These are phyloP conservation scores for Termitomyces eurrhizus DNA, from an alignment of 768 basidiomycete species.

Conservation along the genomic window DNA sequence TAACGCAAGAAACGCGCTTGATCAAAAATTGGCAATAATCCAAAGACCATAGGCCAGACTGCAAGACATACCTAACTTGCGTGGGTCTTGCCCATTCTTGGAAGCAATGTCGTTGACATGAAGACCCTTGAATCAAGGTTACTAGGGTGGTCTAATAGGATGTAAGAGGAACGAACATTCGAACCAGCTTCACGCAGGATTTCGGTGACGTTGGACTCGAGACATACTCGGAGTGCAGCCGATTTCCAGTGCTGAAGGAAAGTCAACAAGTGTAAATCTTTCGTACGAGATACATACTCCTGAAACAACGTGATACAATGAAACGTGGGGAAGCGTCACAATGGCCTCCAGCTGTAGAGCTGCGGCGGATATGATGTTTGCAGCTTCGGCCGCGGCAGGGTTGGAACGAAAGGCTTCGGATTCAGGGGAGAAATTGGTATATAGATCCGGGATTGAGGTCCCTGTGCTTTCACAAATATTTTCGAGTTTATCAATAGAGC, in stretches of 20 bases:
- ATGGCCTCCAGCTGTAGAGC: constrained; percentile 27
- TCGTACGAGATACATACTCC: constrained; percentile 19
- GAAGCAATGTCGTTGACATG: background rate
- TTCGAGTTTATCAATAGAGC: constrained; percentile 20
- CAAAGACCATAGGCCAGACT: background rate
- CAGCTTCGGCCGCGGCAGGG: constrained; percentile 23
- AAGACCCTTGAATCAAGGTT: background rate
- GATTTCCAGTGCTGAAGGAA: constrained; percentile 22
- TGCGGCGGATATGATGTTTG: constrained; percentile 26
- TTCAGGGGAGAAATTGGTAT: constrained; percentile 18
- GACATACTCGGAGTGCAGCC: constrained; percentile 25
- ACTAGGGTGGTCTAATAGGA: background rate
- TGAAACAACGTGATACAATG: constrained; percentile 20
- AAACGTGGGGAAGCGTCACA: constrained; percentile 22
- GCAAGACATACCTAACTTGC: background rate
- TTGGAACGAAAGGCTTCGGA: constrained; percentile 25
- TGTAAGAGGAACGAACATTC: constrained; percentile 15
- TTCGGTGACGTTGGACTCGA: constrained; percentile 33
- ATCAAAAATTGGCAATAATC: background rate
- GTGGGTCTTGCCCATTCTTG: background rate
- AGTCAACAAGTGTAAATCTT: background rate
- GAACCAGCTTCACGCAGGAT: constrained; percentile 38
- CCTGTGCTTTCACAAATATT: constrained; percentile 10
- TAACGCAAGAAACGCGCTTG: constrained; percentile 34
- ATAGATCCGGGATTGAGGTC: constrained; percentile 20